Conservation (phyloP, 208 protist genomes). For the Porcisia hertigi region DNA sequence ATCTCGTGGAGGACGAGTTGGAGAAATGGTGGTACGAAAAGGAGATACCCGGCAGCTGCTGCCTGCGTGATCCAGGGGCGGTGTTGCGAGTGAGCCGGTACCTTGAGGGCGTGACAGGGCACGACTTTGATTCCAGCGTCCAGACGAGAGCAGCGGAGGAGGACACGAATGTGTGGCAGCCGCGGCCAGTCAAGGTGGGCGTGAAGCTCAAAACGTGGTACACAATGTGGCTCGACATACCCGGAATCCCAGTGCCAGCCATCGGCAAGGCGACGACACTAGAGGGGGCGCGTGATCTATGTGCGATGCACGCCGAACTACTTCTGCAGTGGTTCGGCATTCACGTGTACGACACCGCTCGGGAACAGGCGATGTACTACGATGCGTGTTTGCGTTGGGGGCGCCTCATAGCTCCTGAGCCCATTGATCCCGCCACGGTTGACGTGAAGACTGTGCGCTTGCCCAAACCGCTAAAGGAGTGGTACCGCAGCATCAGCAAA, state of each 20-base stretch:
- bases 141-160: conserved; percentile 16
- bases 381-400: conserved; percentile 67
- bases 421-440: conserved; percentile 20
- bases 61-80: conserved; percentile 46
- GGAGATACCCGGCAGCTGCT: conserved; percentile 38
- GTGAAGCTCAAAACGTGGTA: conserved; percentile 25
- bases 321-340: conserved; percentile 61
- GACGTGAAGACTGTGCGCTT: conserved; percentile 5
- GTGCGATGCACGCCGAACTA: conserved; percentile 80
- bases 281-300: conserved; percentile 36
- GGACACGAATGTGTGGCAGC: conserved; percentile 15
- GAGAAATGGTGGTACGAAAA: conserved; percentile 41
- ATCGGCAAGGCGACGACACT: conserved; percentile 57
- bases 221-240: conserved; percentile 19
- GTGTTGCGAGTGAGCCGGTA: conserved; percentile 38
- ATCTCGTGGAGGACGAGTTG: conserved; percentile 48
- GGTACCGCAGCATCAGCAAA: conserved; percentile 32
- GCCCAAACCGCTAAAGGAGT: conserved; percentile 62
- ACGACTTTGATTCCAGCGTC: conserved; percentile 8
- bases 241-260: conserved; percentile 22
- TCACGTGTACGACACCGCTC: conserved; percentile 29
- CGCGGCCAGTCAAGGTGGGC: conserved; percentile 1
- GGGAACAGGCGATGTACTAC: conserved; percentile 50
- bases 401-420: conserved; percentile 30
- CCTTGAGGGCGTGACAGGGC: conserved; percentile 10